Percentiles rank a stretch among this genome's conserved stretches.
Conservation (phyloP, 352 stramenopile genomes). For the Blastocystis hominis region DNA sequence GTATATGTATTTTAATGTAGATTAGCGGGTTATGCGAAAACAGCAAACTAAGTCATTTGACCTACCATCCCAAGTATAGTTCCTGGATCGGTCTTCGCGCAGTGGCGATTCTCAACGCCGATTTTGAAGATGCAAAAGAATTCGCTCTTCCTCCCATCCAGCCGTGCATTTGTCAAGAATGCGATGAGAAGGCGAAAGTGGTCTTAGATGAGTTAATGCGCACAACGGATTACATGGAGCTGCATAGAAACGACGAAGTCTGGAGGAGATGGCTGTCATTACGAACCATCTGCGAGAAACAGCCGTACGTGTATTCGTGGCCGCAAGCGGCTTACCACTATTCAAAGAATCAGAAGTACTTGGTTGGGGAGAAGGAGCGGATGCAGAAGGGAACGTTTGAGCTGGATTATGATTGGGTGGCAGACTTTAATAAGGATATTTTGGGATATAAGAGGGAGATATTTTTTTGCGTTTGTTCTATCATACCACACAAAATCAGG, state of each 20-base stretch:
- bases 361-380: background rate
- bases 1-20: background rate
- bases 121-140: background rate
- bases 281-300: background rate
- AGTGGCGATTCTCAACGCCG: background rate
- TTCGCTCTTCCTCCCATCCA: background rate
- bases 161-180: constrained; percentile 1
- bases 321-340: constrained; percentile 39
- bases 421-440: constrained; percentile 13
- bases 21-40: background rate
- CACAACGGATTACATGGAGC: background rate
- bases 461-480: background rate
- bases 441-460: background rate
- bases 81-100: constrained; percentile 33
- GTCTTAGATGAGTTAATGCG: background rate
- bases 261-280: constrained; percentile 24
- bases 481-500: background rate
- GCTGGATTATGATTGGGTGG: constrained; percentile 26
- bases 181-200: constrained; percentile 20
- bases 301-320: background rate
- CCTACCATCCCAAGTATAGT: background rate
- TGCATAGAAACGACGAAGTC: background rate
- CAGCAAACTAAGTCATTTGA: constrained; percentile 15
- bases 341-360: constrained; percentile 23
- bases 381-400: background rate